These are phyloP conservation scores for Noccaea caerulescens DNA, from an alignment of 345 rosid genomes.

Conservation along the genomic window DNA sequence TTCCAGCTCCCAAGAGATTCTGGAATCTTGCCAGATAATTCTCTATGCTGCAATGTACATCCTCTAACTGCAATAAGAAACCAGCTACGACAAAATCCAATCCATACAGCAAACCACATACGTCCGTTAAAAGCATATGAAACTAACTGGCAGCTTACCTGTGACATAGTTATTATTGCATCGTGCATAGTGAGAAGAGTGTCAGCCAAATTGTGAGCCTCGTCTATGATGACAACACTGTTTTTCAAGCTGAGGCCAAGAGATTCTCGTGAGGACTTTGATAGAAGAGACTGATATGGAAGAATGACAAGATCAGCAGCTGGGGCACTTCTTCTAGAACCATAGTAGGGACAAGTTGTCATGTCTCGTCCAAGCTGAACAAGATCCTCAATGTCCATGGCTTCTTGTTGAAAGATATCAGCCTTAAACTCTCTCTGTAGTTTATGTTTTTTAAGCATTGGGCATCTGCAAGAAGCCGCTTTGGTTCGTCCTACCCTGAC, in stretches of 20 bases:
- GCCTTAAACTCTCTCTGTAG: slow-evolving; percentile 64
- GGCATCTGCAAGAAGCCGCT: slow-evolving; percentile 69
- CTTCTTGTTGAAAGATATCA: slow-evolving; percentile 59
- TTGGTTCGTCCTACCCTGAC: slow-evolving; percentile 57
- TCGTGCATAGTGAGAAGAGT: slow-evolving; percentile 89
- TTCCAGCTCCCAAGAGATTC: slow-evolving; percentile 78
- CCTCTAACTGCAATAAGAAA: slow-evolving; percentile 62
- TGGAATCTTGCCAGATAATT: slow-evolving; percentile 73
- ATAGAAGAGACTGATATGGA: slow-evolving; percentile 92
- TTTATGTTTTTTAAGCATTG: slow-evolving; percentile 75
- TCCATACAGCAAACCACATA: slow-evolving; percentile 2
- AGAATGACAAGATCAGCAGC: slow-evolving; percentile 88
- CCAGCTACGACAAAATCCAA: slow-evolving; percentile 15
- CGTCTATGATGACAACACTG: slow-evolving; percentile 82
- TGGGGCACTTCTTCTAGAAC: slow-evolving; percentile 73
- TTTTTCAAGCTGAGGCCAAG: slow-evolving; percentile 83
- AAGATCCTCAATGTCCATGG: slow-evolving; percentile 91
- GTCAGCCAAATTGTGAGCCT: slow-evolving; percentile 98
- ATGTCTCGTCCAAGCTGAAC: slow-evolving; percentile 68
- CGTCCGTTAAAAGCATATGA: slow-evolving; percentile 9
- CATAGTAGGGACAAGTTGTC: slow-evolving; percentile 92
- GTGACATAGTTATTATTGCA: slow-evolving; percentile 67
- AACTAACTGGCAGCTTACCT: slow-evolving; percentile 51
- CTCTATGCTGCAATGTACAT: slow-evolving; percentile 63
- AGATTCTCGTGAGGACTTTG: slow-evolving; percentile 90